Conservation (phyloP, 106 monocot species). For the Apostasia shenzhenica region DNA sequence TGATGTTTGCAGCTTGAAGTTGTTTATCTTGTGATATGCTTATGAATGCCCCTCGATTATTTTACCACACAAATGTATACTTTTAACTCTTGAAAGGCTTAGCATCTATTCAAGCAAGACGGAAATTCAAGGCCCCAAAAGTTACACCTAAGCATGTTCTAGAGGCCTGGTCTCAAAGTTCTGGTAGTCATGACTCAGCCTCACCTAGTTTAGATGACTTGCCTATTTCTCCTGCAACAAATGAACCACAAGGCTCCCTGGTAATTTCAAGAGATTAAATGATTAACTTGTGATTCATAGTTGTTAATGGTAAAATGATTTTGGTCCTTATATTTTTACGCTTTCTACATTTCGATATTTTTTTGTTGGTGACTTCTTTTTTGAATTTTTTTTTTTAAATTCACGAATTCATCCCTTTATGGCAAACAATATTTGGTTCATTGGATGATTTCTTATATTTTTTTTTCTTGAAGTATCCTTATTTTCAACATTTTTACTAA, state of each 20-base stretch:
- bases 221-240: conserved; percentile 13
- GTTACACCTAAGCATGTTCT: conserved; percentile 21
- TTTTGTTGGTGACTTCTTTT: too few relatives aligned
- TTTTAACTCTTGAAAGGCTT: conserved; percentile 65
- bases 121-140: conserved; percentile 88
- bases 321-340: conserved; percentile 38
- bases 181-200: conserved; percentile 19
- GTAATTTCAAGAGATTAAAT: conserved; percentile 10
- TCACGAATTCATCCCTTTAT: conserved; percentile 13
- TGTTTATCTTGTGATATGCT: background rate
- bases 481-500: too few relatives aligned
- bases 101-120: conserved; percentile 85
- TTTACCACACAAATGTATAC: background rate
- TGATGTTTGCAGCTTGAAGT: background rate
- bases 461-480: background rate
- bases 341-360: conserved; percentile 9
- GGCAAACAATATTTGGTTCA: conserved; percentile 14
- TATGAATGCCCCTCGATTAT: background rate
- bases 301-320: conserved; percentile 24
- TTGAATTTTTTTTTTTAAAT: conserved; percentile 15
- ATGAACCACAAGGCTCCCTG: conserved; percentile 7
- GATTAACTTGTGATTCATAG: conserved; percentile 11
- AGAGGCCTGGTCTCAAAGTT: conserved; percentile 18
- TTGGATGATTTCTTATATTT: conserved; percentile 3
- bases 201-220: conserved; percentile 26